Conservation (phyloP, 495 filamentous ascomycete species). For the Penicillium herquei region DNA sequence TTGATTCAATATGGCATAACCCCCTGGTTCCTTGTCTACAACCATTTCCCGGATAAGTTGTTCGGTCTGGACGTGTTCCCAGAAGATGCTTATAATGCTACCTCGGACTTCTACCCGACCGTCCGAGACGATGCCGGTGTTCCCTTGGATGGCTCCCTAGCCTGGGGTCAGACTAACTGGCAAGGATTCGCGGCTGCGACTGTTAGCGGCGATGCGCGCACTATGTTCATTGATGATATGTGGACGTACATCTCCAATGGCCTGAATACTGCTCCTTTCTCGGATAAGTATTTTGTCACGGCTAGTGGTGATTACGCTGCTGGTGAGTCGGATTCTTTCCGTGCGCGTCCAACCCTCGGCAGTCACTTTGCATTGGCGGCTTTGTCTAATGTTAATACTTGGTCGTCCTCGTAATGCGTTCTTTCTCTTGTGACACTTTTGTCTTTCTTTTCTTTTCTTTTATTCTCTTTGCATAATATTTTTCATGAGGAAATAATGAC, state of each 20-base stretch:
- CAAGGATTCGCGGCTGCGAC: conserved; percentile 32
- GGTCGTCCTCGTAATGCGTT: conserved; percentile 2
- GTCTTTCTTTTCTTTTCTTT: too few relatives aligned
- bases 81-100: conserved; percentile 30
- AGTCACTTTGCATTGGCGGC: conserved; percentile 24
- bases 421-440: not conserved
- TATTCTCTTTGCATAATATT: too few relatives aligned
- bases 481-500: too few relatives aligned
- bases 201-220: conserved; percentile 17
- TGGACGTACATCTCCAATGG: conserved; percentile 41
- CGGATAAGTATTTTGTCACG: conserved; percentile 32
- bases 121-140: conserved; percentile 31
- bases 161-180: conserved; percentile 43
- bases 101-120: conserved; percentile 31
- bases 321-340: conserved; percentile 17
- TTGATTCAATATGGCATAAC: conserved; percentile 31
- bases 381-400: conserved; percentile 13
- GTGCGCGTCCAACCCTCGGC: conserved; percentile 20
- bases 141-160: conserved; percentile 27
- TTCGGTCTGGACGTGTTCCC: conserved; percentile 39
- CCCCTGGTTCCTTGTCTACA: conserved; percentile 38
- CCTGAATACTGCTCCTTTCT: conserved; percentile 40
- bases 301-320: conserved; percentile 7
- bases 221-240: conserved; percentile 31
- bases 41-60: conserved; percentile 39